Base-by-base conservation (phyloP, 169 alveolate species). In the Cryptosporidium viatorum region DNA sequence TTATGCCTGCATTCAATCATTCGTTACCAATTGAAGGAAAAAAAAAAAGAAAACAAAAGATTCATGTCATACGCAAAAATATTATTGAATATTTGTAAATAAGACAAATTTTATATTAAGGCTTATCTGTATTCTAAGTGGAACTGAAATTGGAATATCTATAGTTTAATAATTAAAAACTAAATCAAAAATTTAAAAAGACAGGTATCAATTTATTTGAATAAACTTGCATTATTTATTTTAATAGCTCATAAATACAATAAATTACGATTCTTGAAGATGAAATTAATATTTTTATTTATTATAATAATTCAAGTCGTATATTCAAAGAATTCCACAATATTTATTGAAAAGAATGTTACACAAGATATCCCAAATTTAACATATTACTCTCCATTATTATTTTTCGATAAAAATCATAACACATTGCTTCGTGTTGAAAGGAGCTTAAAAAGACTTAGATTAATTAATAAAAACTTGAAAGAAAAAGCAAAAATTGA, bases 381-480 rank as follows among this genome's bases (percentile, higher is more conserved):
- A 59, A 62, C 14, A 0, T 73, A 31, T 73, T 73, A 5, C n/a
- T 59, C 69, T 9, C 71, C 86, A 29, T 18, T 29, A 59, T 2
- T 73, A 59, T 73, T 73, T 33, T 55, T 73, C 33, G 29, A 37
- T 37, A 73, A 31, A 55, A 29, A 73, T 0, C 29, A 16, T 3
- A 73, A 55, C 8, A n/a, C 45, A 55, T 37, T 73, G 8, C 1
- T 73, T 31, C 55, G 35, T 8, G n/a, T 18, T 3, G 12, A 23
- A 29, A 73, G 86, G 14, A 73, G 2, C 6, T 55, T 73, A 26
- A 21, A 6, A 18, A 73, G 86, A 73, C 51, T 73, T 21, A 52
- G 16, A 55, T 52, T 21, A 55, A 73, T 73, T 12, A 73, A 73
- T 41, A 73, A 58, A 52, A 73, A 73, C 33, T n/a, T 73, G 16